A percentile compares a stretch with the other conserved stretches of the same genome.
Conservation (phyloP, 2,329 filamentous ascomycete genomes). For the Colletotrichum karsti region DNA sequence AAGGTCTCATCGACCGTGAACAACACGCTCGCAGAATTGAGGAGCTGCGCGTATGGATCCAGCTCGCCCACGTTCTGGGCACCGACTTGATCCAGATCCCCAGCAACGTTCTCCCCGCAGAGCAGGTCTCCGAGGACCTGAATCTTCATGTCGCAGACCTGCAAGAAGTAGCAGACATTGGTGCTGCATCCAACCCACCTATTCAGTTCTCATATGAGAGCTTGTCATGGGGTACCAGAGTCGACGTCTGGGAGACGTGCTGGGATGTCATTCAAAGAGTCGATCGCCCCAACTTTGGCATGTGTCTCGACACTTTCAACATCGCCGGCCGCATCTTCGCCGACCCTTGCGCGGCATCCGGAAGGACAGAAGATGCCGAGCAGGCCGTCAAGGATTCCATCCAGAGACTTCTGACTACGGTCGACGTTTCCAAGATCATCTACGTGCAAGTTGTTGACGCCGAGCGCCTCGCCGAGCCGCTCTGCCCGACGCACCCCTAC, state of each 20-base stretch:
- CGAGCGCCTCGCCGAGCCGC: slow-evolving; percentile 66
- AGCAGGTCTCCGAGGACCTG: slow-evolving; percentile 53
- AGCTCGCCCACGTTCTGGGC: slow-evolving; percentile 67
- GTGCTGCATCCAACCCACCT: slow-evolving; percentile 59
- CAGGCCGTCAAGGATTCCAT: slow-evolving; percentile 63
- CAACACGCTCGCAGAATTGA: slow-evolving; percentile 65
- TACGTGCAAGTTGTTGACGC: slow-evolving; percentile 83
- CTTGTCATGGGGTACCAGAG: slow-evolving; percentile 75
- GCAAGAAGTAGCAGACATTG: slow-evolving; percentile 72
- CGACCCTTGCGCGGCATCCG: slow-evolving; percentile 61
- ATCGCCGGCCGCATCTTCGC: slow-evolving; percentile 77
- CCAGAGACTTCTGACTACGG: slow-evolving; percentile 56
- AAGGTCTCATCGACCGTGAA: slow-evolving; percentile 72
- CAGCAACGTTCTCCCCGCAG: slow-evolving; percentile 69
- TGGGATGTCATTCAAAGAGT: slow-evolving; percentile 75
- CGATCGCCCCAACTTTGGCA: slow-evolving; percentile 75
- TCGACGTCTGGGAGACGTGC: slow-evolving; percentile 75
- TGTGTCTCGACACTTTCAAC: slow-evolving; percentile 83
- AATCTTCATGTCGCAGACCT: slow-evolving; percentile 70
- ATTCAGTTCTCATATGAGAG: slow-evolving; percentile 79
- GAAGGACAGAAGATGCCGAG: slow-evolving; percentile 64
- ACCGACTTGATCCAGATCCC: slow-evolving; percentile 82
- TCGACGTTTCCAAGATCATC: slow-evolving; percentile 74
- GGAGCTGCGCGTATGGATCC: slow-evolving; percentile 75
- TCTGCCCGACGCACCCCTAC: slow-evolving; percentile 56